Percentiles rank a stretch among this genome's conserved stretches.
Evolutionary conservation across 148 eudicot species (phyloP).

Genomic region (Polygonum maritimum): DNA sequence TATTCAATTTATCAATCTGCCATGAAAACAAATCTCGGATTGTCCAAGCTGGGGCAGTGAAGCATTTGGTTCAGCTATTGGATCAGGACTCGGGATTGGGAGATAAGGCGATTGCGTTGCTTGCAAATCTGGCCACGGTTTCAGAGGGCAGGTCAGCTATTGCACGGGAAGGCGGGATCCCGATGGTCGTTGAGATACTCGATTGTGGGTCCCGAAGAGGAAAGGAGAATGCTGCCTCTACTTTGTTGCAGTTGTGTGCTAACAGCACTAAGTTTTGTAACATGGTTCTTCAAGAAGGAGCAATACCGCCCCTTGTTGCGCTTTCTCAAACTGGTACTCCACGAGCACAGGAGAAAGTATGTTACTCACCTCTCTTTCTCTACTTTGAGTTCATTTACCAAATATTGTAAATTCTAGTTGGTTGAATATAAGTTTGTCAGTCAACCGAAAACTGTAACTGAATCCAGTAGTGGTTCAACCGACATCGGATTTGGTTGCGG

Average conservation of each 20-base stretch:
- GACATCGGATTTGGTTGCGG: too few species aligned
- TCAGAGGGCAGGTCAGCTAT: slow-evolving; percentile 60
- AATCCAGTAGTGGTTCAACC: too few species aligned
- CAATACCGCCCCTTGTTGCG: slow-evolving; percentile 95
- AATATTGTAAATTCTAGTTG: not conserved
- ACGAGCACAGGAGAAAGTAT: slow-evolving; percentile 93
- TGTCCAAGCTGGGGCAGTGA: slow-evolving; percentile 88
- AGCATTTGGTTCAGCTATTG: slow-evolving; percentile 55
- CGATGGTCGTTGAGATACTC: slow-evolving; percentile 67
- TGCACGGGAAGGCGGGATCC: slow-evolving; percentile 74
- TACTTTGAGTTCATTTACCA: not conserved
- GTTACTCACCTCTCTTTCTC: slow-evolving; percentile 1
- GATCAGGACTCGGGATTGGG: slow-evolving; percentile 68
- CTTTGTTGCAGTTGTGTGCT: slow-evolving; percentile 74
- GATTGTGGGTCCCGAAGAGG: slow-evolving; percentile 80
- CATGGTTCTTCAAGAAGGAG: slow-evolving; percentile 95
- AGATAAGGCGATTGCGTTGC: slow-evolving; percentile 85
- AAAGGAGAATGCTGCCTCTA: slow-evolving; percentile 88
- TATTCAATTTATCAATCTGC: slow-evolving; percentile 79
- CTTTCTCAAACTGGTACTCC: slow-evolving; percentile 86
- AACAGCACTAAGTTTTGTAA: slow-evolving; percentile 59
- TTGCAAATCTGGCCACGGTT: slow-evolving; percentile 67
- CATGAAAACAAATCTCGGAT: slow-evolving; percentile 94
- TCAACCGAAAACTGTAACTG: too few species aligned
- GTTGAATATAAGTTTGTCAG: not conserved